phyloP scores from a whole-genome alignment of 176 grass and related monocot species.

The Oryza nivara region DNA sequence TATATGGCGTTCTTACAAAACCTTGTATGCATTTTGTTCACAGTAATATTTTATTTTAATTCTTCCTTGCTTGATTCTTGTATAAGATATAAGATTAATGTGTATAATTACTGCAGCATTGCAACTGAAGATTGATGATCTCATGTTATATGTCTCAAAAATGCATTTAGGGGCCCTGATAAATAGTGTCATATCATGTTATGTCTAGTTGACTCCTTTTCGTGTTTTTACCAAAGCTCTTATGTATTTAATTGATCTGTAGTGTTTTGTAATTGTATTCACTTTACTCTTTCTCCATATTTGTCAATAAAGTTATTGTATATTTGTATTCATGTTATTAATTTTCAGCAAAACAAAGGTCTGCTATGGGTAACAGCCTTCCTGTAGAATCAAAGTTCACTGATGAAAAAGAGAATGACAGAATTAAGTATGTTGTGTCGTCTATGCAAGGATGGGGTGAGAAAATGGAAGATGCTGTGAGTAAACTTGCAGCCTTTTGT shows the following conservation, averaged over 20 bases:
- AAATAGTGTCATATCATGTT: background rate
- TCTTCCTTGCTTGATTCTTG: background rate
- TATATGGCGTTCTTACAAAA: too few relatives aligned
- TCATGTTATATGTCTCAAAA: background rate
- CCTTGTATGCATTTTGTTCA: background rate
- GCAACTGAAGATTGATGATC: background rate
- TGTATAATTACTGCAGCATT: background rate
- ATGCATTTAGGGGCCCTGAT: background rate
- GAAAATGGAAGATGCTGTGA: constrained; percentile 19
- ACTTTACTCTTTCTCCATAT: background rate
- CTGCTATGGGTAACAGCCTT: constrained; percentile 24
- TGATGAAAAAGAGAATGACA: constrained; percentile 1
- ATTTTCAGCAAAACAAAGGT: constrained; percentile 32
- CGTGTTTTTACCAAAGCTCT: background rate
- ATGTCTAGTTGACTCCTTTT: background rate
- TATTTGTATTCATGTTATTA: constrained; percentile 21
- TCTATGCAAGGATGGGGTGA: background rate
- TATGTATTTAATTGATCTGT: background rate
- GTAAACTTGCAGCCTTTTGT: constrained; percentile 18
- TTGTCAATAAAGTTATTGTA: constrained; percentile 12
- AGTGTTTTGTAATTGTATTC: background rate
- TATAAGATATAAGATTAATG: background rate
- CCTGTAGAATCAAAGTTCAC: background rate
- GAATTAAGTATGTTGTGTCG: constrained; percentile 12
- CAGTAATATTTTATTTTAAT: background rate